Conservation (phyloP, 2,329 filamentous ascomycete genomes). For the Aquanectria penicillioides region DNA sequence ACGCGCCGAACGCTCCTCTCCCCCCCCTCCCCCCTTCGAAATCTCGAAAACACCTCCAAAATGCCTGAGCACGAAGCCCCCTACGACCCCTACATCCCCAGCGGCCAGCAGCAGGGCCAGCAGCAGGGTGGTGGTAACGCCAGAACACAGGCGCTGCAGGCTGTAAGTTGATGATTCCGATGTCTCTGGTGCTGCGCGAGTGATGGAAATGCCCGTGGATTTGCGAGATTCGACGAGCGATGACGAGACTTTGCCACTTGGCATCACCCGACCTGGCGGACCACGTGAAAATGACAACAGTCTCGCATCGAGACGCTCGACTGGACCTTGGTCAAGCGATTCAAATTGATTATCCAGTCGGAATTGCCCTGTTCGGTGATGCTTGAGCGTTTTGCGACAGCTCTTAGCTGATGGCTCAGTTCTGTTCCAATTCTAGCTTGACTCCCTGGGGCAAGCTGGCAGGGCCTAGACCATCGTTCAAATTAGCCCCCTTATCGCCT, state of each 20-base stretch:
- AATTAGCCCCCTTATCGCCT: neutral
- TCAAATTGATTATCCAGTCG: neutral
- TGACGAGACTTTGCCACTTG: constrained; percentile 26
- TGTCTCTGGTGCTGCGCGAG: constrained; percentile 27
- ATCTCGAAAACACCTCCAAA: constrained; percentile 35
- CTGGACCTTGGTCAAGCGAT: neutral
- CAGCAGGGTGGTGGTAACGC: constrained; percentile 59
- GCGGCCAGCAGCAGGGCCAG: constrained; percentile 64
- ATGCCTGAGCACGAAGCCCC: constrained; percentile 70
- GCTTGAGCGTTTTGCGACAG: constrained; percentile 1
- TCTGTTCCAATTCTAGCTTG: neutral
- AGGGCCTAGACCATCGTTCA: neutral
- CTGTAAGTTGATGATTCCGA: constrained; percentile 67
- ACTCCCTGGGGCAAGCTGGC: constrained; percentile 1
- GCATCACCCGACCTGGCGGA: constrained; percentile 10
- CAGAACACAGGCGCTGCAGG: constrained; percentile 77
- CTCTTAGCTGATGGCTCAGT: neutral
- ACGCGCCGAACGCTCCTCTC: constrained; percentile 21
- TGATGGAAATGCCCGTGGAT: constrained; percentile 27
- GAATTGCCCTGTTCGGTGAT: neutral
- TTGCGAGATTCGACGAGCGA: constrained; percentile 26
- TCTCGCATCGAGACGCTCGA: neutral
- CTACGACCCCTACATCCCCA: constrained; percentile 91
- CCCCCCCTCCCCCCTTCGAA: constrained; percentile 8
- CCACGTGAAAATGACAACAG: constrained; percentile 6